A percentile compares a stretch with the other conserved stretches of the same genome.
These are phyloP conservation scores for Ceratocystis harringtonii DNA, from an alignment of 2,329 filamentous ascomycete species.

Conservation along the genomic window DNA sequence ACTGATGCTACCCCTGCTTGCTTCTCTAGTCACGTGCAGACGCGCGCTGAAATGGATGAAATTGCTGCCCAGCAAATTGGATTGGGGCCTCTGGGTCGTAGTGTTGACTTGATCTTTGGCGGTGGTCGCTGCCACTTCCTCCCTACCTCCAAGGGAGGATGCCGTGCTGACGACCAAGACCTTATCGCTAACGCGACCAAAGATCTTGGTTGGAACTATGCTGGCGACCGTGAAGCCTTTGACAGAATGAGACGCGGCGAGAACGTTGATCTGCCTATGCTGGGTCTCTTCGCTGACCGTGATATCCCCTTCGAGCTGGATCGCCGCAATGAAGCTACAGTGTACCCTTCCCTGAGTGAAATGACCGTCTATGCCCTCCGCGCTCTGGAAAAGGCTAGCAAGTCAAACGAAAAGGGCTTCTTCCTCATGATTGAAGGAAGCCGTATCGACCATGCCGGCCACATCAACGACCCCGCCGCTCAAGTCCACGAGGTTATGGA, in stretches of 20 bases:
- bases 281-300: conserved; percentile 67
- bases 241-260: conserved; percentile 55
- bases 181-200: conserved; percentile 57
- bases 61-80: conserved; percentile 90
- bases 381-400: conserved; percentile 66
- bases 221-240: conserved; percentile 57
- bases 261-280: conserved; percentile 57
- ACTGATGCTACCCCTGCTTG: conserved; percentile 94
- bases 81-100: conserved; percentile 67
- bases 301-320: conserved; percentile 94
- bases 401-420: conserved; percentile 77
- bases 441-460: conserved; percentile 87
- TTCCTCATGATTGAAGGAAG: conserved; percentile 98
- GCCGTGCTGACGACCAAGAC: conserved; percentile 63
- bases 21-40: conserved; percentile 77
- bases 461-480: conserved; percentile 68
- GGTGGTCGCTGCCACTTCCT: conserved; percentile 90
- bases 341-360: conserved; percentile 79
- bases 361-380: conserved; percentile 75
- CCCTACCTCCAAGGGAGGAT: conserved; percentile 67
- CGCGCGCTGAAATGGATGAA: conserved; percentile 66
- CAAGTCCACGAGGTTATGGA: conserved; percentile 89
- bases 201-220: conserved; percentile 65
- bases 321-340: conserved; percentile 58
- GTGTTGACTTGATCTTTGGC: conserved; percentile 84